These are phyloP conservation scores for Zanthoxylum bungeanum DNA, from an alignment of 345 rosid genomes.

Conservation along the genomic window DNA sequence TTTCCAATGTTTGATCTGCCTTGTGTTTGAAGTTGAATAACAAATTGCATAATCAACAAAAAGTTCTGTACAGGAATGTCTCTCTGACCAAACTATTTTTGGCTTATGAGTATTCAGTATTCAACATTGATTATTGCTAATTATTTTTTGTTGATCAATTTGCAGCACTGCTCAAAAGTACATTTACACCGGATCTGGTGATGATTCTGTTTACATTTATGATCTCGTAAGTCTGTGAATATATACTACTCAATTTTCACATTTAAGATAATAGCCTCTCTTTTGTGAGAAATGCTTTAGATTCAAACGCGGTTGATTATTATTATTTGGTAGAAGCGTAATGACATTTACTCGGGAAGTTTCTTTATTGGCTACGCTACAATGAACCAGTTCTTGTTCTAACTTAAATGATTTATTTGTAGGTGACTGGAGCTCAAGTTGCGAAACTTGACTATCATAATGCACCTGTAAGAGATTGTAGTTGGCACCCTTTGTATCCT, in stretches of 20 bases:
- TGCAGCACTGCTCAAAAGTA: conserved; percentile 75
- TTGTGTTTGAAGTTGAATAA: conserved; percentile 2
- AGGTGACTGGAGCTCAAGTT: conserved; percentile 55
- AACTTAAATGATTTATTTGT: neutral
- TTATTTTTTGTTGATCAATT: conserved; percentile 4
- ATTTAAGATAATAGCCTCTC: neutral
- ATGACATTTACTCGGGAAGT: too few relatives aligned
- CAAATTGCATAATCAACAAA: conserved; percentile 3
- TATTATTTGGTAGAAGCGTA: too few relatives aligned
- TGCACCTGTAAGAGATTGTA: conserved; percentile 58
- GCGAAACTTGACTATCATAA: conserved; percentile 37
- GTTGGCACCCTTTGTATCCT: conserved; percentile 64
- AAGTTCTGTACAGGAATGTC: neutral
- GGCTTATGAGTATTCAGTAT: neutral
- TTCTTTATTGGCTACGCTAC: neutral
- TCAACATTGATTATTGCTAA: neutral
- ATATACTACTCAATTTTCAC: neutral
- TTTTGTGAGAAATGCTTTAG: neutral
- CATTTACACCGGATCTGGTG: conserved; percentile 64
- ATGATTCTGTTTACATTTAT: conserved; percentile 45
- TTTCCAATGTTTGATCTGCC: neutral
- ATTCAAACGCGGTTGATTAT: neutral
- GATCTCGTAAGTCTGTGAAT: conserved; percentile 44
- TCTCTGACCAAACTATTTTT: neutral
- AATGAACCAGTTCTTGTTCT: neutral